Evolutionary conservation across 202 grass and related monocot species (phyloP).

Genomic region (Carex sylvatica): DNA sequence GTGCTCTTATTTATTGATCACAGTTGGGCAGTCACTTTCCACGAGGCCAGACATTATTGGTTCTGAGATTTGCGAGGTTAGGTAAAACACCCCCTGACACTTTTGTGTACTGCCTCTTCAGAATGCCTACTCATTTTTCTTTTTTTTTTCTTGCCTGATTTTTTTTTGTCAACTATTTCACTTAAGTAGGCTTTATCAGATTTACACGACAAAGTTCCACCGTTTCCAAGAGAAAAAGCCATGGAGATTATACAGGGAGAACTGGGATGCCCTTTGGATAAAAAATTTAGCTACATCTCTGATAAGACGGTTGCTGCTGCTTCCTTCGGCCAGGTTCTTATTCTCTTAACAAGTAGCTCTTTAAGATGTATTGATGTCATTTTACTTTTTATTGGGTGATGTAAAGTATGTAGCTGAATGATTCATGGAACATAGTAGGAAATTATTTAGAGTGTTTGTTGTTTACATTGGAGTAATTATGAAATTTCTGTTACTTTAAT

Average conservation of each 20-base stretch:
- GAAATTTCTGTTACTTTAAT: neutral
- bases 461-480: neutral
- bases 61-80: constrained; percentile 93
- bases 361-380: neutral
- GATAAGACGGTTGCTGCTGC: constrained; percentile 77
- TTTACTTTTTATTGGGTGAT: neutral
- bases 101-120: neutral
- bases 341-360: neutral
- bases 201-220: constrained; percentile 83
- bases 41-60: constrained; percentile 94
- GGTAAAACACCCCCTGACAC: constrained; percentile 39
- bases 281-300: constrained; percentile 73
- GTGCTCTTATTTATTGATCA: constrained; percentile 24
- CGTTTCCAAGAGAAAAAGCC: constrained; percentile 64
- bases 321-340: constrained; percentile 88
- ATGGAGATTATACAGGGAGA: constrained; percentile 80
- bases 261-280: constrained; percentile 51
- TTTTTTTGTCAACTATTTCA: constrained; percentile 15
- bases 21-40: constrained; percentile 95
- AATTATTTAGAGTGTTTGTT: neutral
- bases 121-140: constrained; percentile 7
- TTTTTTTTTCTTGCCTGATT: neutral
- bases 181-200: constrained; percentile 65
- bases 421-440: neutral
- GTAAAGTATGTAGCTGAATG: neutral